Conservation (phyloP, 176 grass and related monocot species). For the Melocanna baccifera region DNA sequence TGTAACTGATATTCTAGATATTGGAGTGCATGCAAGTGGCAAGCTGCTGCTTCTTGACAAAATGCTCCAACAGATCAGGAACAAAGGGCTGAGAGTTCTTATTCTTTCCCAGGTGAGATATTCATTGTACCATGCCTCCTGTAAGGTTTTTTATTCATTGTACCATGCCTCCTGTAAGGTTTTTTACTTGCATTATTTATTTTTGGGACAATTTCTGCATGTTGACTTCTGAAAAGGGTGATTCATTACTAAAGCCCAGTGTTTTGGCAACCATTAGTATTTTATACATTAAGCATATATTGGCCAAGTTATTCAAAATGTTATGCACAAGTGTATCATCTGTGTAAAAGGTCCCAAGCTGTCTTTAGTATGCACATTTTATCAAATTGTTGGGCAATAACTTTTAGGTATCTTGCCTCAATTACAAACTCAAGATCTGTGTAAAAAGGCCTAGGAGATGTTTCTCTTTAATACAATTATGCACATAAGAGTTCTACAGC, state of each 20-base stretch:
- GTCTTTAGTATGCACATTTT: slow-evolving; percentile 9
- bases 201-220: background rate
- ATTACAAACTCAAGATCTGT: slow-evolving; percentile 7
- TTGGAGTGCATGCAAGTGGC: slow-evolving; percentile 78
- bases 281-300: background rate
- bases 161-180: slow-evolving; percentile 17
- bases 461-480: background rate
- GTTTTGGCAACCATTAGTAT: background rate
- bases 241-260: background rate
- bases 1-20: slow-evolving; percentile 65
- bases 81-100: slow-evolving; percentile 54
- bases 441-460: background rate
- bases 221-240: background rate
- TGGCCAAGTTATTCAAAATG: background rate
- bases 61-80: slow-evolving; percentile 59
- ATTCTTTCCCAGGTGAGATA: slow-evolving; percentile 76
- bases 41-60: slow-evolving; percentile 88
- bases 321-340: slow-evolving; percentile 19
- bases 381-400: slow-evolving; percentile 3
- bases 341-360: background rate
- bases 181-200: slow-evolving; percentile 2
- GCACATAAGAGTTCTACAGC: background rate
- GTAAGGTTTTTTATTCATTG: slow-evolving; percentile 13
- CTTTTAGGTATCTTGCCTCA: slow-evolving; percentile 4
- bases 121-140: slow-evolving; percentile 20